Evolutionary conservation across 2,329 filamentous ascomycete species (phyloP).

Genomic region (Elsinoe perseae): DNA sequence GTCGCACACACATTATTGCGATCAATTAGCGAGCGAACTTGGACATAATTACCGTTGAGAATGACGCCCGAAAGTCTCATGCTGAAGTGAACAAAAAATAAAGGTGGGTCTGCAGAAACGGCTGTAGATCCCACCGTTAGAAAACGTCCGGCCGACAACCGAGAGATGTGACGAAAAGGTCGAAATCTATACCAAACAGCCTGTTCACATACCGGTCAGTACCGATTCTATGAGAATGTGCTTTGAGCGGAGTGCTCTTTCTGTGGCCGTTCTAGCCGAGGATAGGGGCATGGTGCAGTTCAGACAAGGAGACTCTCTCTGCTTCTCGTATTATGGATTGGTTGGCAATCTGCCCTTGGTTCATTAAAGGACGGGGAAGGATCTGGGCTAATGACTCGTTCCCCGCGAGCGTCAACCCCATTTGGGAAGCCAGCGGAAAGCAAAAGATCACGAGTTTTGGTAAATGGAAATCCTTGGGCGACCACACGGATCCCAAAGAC

Average conservation of each 20-base stretch:
- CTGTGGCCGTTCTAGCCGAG: neutral
- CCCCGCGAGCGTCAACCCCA: neutral
- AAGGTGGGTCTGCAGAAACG: neutral
- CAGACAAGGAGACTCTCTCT: neutral
- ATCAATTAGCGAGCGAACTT: too few relatives aligned
- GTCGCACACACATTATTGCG: too few relatives aligned
- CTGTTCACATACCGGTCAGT: neutral
- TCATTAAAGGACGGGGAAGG: slow-evolving; percentile 3
- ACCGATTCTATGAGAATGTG: neutral
- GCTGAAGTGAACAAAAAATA: neutral
- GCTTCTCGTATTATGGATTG: neutral
- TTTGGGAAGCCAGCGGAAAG: neutral
- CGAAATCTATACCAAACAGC: slow-evolving; percentile 19
- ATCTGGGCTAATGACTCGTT: neutral
- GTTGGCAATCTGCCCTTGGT: slow-evolving; percentile 6
- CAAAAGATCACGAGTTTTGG: neutral
- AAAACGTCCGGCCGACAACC: neutral
- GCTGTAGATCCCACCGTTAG: neutral
- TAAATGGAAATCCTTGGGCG: neutral
- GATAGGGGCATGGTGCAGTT: neutral
- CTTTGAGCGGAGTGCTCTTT: neutral
- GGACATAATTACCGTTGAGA: neutral
- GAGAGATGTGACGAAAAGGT: slow-evolving; percentile 2
- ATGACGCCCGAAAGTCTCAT: neutral
- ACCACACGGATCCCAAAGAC: neutral